A percentile compares a stretch with the other conserved stretches of the same genome.
phyloP scores from a whole-genome alignment of 2,329 filamentous ascomycete species.

The Whalleya microplaca region DNA sequence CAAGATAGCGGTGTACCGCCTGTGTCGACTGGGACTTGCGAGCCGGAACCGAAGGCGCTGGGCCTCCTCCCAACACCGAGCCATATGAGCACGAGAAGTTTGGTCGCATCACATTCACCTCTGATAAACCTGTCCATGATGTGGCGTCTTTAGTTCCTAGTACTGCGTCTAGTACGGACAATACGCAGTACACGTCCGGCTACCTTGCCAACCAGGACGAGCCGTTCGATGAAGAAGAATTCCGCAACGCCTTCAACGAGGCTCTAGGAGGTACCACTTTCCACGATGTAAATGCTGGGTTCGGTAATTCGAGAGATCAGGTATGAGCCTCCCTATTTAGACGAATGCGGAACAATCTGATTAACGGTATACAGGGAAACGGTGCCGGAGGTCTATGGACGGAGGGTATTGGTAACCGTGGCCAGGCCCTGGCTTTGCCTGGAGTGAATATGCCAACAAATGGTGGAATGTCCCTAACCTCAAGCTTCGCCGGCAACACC shows the following conservation, averaged over 20 bases:
- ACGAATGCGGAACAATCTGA: background rate
- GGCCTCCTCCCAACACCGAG: constrained; percentile 25
- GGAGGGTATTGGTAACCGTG: background rate
- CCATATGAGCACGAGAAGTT: too few relatives aligned
- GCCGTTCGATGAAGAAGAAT: background rate
- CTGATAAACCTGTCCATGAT: background rate
- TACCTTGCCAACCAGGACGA: background rate
- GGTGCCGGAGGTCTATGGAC: background rate
- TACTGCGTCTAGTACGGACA: too few relatives aligned
- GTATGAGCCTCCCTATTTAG: background rate
- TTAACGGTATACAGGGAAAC: background rate
- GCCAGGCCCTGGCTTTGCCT: background rate
- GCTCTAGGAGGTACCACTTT: background rate
- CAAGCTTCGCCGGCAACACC: background rate
- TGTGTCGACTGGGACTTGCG: constrained; percentile 38
- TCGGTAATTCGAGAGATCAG: background rate
- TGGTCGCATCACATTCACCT: background rate
- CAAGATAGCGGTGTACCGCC: constrained; percentile 39
- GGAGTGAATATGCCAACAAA: background rate
- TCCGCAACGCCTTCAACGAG: background rate
- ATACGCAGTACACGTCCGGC: too few relatives aligned
- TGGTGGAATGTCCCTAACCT: background rate
- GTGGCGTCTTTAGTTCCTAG: background rate
- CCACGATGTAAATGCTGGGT: background rate
- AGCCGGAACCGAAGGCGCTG: constrained; percentile 30